These are phyloP conservation scores for Novymonas esmeraldas DNA, from an alignment of 208 protist species.

Conservation along the genomic window DNA sequence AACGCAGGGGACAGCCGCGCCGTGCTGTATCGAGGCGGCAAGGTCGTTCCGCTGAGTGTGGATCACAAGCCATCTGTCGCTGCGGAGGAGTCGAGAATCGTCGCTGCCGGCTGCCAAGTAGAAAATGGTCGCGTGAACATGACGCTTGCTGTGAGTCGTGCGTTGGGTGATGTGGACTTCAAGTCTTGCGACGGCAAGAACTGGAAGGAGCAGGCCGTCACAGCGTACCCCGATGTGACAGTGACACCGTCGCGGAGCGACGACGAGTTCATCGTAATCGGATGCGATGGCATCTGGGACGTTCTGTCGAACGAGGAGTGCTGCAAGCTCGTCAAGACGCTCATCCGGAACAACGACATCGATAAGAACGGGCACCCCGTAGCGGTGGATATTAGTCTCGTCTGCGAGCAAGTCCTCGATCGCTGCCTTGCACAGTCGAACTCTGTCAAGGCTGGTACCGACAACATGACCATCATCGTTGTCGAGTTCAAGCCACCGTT, in stretches of 20 bases:
- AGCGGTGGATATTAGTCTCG: constrained; percentile 65
- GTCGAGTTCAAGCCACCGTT: constrained; percentile 85
- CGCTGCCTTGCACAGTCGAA: constrained; percentile 66
- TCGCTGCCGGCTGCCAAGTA: constrained; percentile 83
- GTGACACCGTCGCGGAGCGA: constrained; percentile 32
- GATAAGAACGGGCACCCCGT: constrained; percentile 27
- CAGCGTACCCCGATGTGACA: constrained; percentile 77
- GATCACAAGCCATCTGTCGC: constrained; percentile 91
- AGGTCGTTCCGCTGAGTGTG: constrained; percentile 71
- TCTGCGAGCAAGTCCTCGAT: constrained; percentile 83
- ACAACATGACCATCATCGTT: constrained; percentile 93
- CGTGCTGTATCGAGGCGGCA: constrained; percentile 79
- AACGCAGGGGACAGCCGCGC: constrained; percentile 92
- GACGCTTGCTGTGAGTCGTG: constrained; percentile 91
- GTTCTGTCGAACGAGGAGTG: constrained; percentile 85
- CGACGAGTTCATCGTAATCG: constrained; percentile 92
- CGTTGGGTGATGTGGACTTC: constrained; percentile 94
- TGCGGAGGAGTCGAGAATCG: constrained; percentile 80
- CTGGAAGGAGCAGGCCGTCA: constrained; percentile 82
- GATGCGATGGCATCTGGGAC: constrained; percentile 95
- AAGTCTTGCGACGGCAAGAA: constrained; percentile 62
- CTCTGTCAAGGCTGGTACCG: constrained; percentile 58
- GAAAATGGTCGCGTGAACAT: constrained; percentile 92
- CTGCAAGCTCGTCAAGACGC: constrained; percentile 55
- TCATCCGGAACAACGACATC: constrained; percentile 35